phyloP scores from a whole-genome alignment of 345 rosid genomes.

The Psidium guajava region DNA sequence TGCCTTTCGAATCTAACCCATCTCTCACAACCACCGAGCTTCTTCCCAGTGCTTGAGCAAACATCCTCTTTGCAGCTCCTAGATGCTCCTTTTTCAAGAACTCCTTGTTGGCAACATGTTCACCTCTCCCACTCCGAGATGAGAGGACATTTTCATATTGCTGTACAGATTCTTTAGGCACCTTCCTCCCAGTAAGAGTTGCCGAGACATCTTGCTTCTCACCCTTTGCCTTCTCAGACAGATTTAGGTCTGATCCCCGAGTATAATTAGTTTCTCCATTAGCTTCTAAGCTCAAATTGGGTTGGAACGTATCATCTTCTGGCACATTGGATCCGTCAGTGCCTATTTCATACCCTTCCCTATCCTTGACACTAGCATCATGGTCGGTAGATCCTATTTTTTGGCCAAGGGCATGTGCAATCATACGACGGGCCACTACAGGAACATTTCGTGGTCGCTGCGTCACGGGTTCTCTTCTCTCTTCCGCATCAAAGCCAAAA shows the following conservation, averaged over 20 bases:
- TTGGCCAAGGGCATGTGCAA: slow-evolving; percentile 69
- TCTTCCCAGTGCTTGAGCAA: slow-evolving; percentile 53
- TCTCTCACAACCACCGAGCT: slow-evolving; percentile 12
- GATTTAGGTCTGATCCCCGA: neutral
- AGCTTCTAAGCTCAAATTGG: slow-evolving; percentile 7
- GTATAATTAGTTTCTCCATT: slow-evolving; percentile 1
- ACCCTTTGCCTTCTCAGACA: slow-evolving; percentile 3
- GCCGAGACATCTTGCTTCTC: neutral
- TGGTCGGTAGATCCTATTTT: slow-evolving; percentile 7
- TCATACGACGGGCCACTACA: slow-evolving; percentile 63
- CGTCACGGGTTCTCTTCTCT: slow-evolving; percentile 18
- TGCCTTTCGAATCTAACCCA: slow-evolving; percentile 10
- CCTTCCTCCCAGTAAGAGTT: slow-evolving; percentile 9
- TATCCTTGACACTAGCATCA: slow-evolving; percentile 2
- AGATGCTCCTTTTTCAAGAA: slow-evolving; percentile 33
- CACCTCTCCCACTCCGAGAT: slow-evolving; percentile 8
- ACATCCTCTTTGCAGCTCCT: slow-evolving; percentile 62
- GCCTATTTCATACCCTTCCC: slow-evolving; percentile 4
- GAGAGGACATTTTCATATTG: neutral
- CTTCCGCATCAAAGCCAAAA: slow-evolving; percentile 30
- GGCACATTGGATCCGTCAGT: neutral
- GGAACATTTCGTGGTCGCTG: slow-evolving; percentile 36
- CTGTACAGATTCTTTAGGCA: slow-evolving; percentile 3
- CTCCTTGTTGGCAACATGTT: slow-evolving; percentile 17
- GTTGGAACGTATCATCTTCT: slow-evolving; percentile 8